Evolutionary conservation across 352 stramenopile species (phyloP).

Genomic region (Pythium grandisporangium): DNA sequence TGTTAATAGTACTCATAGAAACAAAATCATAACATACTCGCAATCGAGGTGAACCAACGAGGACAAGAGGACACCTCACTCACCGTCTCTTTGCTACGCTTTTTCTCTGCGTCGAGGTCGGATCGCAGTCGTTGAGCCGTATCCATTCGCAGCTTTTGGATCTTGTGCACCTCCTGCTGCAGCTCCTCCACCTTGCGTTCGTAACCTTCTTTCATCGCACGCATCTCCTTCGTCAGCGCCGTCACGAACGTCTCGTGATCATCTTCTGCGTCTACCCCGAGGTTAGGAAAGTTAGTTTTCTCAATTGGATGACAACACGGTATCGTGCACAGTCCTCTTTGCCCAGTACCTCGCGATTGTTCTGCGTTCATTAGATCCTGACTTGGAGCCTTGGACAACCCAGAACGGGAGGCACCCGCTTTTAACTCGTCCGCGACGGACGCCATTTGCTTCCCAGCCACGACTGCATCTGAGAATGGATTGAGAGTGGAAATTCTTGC

Average conservation of each 20-base stretch:
- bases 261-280: no score
- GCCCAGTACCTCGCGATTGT: not conserved
- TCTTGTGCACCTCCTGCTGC: constrained; percentile 33
- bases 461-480: constrained; percentile 64
- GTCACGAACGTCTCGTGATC: constrained; percentile 70
- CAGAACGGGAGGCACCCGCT: constrained; percentile 10
- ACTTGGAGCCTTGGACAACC: not conserved
- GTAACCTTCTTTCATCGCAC: constrained; percentile 56
- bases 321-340: no score
- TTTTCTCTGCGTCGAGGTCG: constrained; percentile 42
- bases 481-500: constrained; percentile 13
- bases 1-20: no score
- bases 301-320: no score
- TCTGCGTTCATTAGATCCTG: not conserved
- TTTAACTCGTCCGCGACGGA: constrained; percentile 45
- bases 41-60: not conserved
- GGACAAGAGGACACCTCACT: no score
- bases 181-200: constrained; percentile 58
- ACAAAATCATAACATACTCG: not conserved
- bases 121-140: constrained; percentile 29
- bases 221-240: constrained; percentile 58
- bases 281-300: no score
- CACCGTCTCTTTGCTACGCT: constrained; percentile 28
- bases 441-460: constrained; percentile 42
- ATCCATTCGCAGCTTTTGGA: constrained; percentile 30